Percentiles rank a stretch among this genome's conserved stretches.
These are phyloP conservation scores for Cystobasidium onofrii DNA, from an alignment of 768 basidiomycete genomes.

Conservation along the genomic window DNA sequence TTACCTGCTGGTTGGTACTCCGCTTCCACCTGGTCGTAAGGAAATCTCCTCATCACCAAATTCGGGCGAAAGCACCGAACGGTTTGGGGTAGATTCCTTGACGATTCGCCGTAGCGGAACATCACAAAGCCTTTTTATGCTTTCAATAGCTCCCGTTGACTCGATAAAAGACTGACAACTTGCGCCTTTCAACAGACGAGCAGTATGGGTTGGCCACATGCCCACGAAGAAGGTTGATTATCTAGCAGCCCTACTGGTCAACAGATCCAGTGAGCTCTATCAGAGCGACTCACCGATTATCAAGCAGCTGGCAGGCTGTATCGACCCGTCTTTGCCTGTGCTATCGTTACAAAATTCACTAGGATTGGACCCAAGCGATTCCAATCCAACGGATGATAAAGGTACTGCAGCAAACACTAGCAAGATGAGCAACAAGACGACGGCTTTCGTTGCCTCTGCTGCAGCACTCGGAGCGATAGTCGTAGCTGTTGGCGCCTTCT, in stretches of 20 bases:
- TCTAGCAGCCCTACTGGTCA: slow-evolving; percentile 50
- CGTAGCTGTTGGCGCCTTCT: slow-evolving; percentile 37
- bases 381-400: neutral
- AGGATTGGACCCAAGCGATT: neutral
- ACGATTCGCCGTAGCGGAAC: no score
- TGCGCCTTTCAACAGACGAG: slow-evolving; percentile 54
- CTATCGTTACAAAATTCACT: slow-evolving; percentile 15
- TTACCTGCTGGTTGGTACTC: no score
- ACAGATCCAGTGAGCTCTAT: slow-evolving; percentile 39
- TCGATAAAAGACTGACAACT: slow-evolving; percentile 49
- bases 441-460: slow-evolving; percentile 41
- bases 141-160: no score
- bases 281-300: slow-evolving; percentile 24
- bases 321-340: slow-evolving; percentile 10
- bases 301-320: slow-evolving; percentile 35
- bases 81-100: no score
- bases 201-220: slow-evolving; percentile 61
- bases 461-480: slow-evolving; percentile 39
- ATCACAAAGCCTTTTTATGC: no score
- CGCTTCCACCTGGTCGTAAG: no score
- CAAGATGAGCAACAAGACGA: slow-evolving; percentile 37
- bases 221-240: slow-evolving; percentile 53
- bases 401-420: neutral
- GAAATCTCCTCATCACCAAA: no score
- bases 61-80: no score